Evolutionary conservation across 139 green algal genomes (phyloP).

Genomic region (Parachlorella kessleri): DNA sequence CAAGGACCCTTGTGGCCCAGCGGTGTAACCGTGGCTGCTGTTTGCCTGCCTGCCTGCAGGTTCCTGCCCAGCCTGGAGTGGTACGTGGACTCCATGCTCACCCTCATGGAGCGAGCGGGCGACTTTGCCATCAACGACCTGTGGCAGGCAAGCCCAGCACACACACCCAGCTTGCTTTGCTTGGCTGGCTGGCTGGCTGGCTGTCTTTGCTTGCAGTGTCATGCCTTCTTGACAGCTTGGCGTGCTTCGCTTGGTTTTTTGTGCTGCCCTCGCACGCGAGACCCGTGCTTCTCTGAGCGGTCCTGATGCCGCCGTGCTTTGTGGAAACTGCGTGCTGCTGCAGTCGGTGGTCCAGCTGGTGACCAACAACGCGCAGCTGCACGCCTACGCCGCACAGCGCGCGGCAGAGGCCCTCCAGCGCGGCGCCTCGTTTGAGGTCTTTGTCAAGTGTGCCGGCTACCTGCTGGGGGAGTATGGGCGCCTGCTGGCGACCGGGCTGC

Average conservation of each 20-base stretch:
- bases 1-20: no score
- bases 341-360: slow-evolving; percentile 89
- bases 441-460: slow-evolving; percentile 81
- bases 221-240: no score
- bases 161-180: no score
- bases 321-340: no score
- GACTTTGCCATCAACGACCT: slow-evolving; percentile 95
- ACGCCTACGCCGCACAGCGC: slow-evolving; percentile 78
- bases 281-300: no score
- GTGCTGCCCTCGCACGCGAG: no score
- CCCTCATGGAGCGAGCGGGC: slow-evolving; percentile 90
- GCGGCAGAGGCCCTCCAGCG: slow-evolving; percentile 67
- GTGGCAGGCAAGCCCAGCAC: slow-evolving; percentile 87
- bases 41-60: not conserved
- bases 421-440: slow-evolving; percentile 69
- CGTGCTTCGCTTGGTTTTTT: no score
- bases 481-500: slow-evolving; percentile 49
- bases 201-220: no score
- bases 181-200: no score
- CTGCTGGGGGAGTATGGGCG: slow-evolving; percentile 92
- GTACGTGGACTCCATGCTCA: slow-evolving; percentile 92
- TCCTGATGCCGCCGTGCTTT: no score
- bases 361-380: slow-evolving; percentile 90
- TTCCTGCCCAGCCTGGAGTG: slow-evolving; percentile 69
- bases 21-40: not conserved